Evolutionary conservation across 257 asterid genomes (phyloP).

Genomic region (Verbascum thapsus): DNA sequence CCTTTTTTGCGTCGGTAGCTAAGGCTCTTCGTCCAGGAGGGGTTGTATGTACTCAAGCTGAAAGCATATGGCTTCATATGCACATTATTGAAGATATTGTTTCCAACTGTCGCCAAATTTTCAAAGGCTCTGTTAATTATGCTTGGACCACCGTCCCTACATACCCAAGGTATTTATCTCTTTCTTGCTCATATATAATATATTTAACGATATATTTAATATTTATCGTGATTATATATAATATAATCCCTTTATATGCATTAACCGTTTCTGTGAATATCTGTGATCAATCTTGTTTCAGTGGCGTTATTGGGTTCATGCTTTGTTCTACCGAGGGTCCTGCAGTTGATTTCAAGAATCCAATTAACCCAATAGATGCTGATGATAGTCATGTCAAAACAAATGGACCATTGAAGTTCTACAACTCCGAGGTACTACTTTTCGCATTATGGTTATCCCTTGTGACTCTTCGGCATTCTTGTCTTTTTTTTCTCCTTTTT

Average conservation of each 20-base stretch:
- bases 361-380: slow-evolving; percentile 65
- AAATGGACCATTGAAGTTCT: slow-evolving; percentile 62
- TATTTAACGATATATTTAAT: too few relatives aligned
- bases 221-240: too few relatives aligned
- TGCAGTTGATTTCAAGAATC: slow-evolving; percentile 69
- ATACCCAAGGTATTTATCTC: slow-evolving; percentile 70
- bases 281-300: slow-evolving; percentile 29
- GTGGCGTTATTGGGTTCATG: slow-evolving; percentile 93
- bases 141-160: slow-evolving; percentile 99
- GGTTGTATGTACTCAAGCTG: slow-evolving; percentile 96
- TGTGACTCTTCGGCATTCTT: too few relatives aligned
- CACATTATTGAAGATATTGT: slow-evolving; percentile 91
- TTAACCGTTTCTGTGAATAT: slow-evolving; percentile 11
- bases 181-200: too few relatives aligned
- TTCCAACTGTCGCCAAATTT: slow-evolving; percentile 81
- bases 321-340: slow-evolving; percentile 86
- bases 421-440: slow-evolving; percentile 81
- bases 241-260: too few relatives aligned
- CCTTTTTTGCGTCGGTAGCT: slow-evolving; percentile 83
- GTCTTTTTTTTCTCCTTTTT: too few relatives aligned
- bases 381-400: slow-evolving; percentile 42
- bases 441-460: neutral
- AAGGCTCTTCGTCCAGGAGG: slow-evolving; percentile 99
- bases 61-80: slow-evolving; percentile 99
- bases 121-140: slow-evolving; percentile 95